These are phyloP conservation scores for Mucor racemosus DNA, from an alignment of 371 early-diverging fungal genomes.

Conservation along the genomic window DNA sequence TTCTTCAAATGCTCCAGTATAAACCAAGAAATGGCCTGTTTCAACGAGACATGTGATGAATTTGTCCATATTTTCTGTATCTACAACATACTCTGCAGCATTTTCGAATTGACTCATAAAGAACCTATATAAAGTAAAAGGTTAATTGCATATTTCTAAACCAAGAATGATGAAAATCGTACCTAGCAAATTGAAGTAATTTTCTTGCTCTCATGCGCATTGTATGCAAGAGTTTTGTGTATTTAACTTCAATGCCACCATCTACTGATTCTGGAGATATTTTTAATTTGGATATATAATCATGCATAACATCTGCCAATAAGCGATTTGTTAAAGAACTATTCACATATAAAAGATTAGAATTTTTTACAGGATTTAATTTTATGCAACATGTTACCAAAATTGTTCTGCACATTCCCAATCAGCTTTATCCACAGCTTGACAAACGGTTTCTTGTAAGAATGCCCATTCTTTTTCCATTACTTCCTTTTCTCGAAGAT, in stretches of 20 bases:
- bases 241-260: slow-evolving; percentile 59
- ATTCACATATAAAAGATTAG: background rate
- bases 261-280: slow-evolving; percentile 45
- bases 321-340: slow-evolving; percentile 55
- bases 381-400: slow-evolving; percentile 49
- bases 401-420: slow-evolving; percentile 79
- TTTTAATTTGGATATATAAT: slow-evolving; percentile 54
- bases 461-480: slow-evolving; percentile 86
- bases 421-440: slow-evolving; percentile 74
- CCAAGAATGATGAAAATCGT: background rate
- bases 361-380: background rate
- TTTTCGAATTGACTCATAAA: slow-evolving; percentile 75
- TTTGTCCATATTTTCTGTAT: slow-evolving; percentile 51
- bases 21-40: slow-evolving; percentile 72
- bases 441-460: slow-evolving; percentile 66
- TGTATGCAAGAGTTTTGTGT: slow-evolving; percentile 66
- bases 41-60: slow-evolving; percentile 65
- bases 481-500: slow-evolving; percentile 76
- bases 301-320: slow-evolving; percentile 51
- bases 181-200: slow-evolving; percentile 66
- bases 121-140: slow-evolving; percentile 41
- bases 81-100: slow-evolving; percentile 74
- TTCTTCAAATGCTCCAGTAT: slow-evolving; percentile 68
- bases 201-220: slow-evolving; percentile 72
- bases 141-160: background rate